phyloP scores from a whole-genome alignment of 2,329 filamentous ascomycete species.

The Tolypocladium cylindrosporum region DNA sequence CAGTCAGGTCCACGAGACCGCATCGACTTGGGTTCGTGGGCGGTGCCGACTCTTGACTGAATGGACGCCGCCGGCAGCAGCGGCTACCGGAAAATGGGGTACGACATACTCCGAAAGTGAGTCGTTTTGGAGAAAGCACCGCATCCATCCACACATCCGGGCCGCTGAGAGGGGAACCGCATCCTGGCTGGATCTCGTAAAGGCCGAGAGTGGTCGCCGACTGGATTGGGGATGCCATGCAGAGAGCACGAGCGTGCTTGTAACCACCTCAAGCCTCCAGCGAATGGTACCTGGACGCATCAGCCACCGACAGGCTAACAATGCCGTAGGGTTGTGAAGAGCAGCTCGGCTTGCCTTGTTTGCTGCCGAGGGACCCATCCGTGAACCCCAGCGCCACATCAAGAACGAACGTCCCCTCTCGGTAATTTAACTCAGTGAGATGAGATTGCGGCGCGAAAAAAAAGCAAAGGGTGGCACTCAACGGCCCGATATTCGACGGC shows the following conservation, averaged over 20 bases:
- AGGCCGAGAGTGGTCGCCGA: background rate
- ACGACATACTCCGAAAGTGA: background rate
- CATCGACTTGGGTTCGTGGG: background rate
- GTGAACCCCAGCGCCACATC: background rate
- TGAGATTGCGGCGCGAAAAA: background rate
- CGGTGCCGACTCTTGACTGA: background rate
- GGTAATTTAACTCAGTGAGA: constrained; percentile 1
- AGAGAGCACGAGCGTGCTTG: background rate
- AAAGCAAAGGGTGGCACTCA: constrained; percentile 1
- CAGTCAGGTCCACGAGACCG: background rate
- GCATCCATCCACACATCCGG: background rate
- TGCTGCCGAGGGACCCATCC: background rate
- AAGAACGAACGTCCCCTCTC: background rate
- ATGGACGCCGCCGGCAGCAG: background rate
- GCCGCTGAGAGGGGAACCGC: background rate
- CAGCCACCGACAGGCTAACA: background rate
- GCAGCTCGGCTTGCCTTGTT: background rate
- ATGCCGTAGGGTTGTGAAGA: background rate
- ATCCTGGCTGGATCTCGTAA: background rate
- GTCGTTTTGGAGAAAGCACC: background rate
- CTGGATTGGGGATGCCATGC: background rate
- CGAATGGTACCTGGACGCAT: background rate
- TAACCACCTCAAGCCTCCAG: background rate
- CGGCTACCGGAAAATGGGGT: background rate
- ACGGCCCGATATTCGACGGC: background rate